phyloP scores from a whole-genome alignment of 257 asterid genomes.

The Scutellaria galericulata region DNA sequence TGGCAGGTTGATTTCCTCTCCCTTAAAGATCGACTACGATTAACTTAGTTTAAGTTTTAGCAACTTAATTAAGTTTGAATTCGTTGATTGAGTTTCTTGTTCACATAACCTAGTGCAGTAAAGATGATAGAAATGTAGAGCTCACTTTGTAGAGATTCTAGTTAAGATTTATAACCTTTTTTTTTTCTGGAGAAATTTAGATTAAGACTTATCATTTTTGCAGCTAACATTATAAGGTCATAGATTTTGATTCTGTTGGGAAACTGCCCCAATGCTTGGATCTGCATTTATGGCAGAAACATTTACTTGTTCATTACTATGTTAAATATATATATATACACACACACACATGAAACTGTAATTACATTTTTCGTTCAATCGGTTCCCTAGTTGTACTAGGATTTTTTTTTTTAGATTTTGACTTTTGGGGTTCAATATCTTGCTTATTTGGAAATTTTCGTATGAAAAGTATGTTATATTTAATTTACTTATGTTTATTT shows the following conservation, averaged over 20 bases:
- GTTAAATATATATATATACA: not conserved
- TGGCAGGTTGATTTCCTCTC: conserved; percentile 39
- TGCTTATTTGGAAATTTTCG: too few relatives aligned
- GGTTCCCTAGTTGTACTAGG: too few relatives aligned
- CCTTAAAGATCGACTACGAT: not conserved
- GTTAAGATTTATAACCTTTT: not conserved
- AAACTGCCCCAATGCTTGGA: not conserved
- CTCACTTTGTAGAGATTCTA: not conserved
- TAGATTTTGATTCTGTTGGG: not conserved
- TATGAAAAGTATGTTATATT: too few relatives aligned
- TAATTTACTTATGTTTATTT: too few relatives aligned
- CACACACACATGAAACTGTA: too few relatives aligned
- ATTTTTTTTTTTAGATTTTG: too few relatives aligned
- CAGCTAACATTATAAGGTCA: not conserved
- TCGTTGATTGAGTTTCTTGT: not conserved
- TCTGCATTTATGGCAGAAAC: not conserved
- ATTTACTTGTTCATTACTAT: conserved; percentile 6
- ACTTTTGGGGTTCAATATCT: too few relatives aligned
- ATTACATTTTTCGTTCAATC: too few relatives aligned
- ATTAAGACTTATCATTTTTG: not conserved
- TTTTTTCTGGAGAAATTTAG: not conserved
- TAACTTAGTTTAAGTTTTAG: too few relatives aligned
- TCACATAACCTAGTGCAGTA: not conserved
- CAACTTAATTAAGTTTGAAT: not conserved
- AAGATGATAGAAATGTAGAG: not conserved